Conservation (phyloP, 345 rosid species). For the Populus tremula region DNA sequence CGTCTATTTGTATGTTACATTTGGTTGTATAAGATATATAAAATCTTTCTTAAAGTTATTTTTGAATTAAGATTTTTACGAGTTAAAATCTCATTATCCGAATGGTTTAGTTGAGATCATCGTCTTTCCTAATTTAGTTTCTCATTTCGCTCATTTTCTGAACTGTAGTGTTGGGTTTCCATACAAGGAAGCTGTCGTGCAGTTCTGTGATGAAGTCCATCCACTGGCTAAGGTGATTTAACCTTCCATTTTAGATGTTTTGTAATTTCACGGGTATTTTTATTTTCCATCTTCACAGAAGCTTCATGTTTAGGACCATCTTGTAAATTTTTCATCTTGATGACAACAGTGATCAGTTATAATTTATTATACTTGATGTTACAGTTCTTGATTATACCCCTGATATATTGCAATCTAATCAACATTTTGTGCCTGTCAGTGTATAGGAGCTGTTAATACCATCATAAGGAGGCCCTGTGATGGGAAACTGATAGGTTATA, state of each 20-base stretch:
- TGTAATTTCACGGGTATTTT: too few relatives aligned
- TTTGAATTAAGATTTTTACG: too few relatives aligned
- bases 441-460: slow-evolving; percentile 55
- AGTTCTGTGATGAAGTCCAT: slow-evolving; percentile 52
- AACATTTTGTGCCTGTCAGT: slow-evolving; percentile 29
- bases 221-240: slow-evolving; percentile 47
- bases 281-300: background rate
- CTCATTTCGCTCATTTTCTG: slow-evolving; percentile 10
- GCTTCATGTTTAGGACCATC: background rate
- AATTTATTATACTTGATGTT: background rate
- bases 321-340: background rate
- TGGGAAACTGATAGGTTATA: slow-evolving; percentile 53
- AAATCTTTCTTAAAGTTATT: too few relatives aligned
- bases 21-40: background rate
- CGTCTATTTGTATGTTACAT: background rate
- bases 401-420: background rate
- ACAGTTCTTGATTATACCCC: background rate
- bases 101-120: too few relatives aligned
- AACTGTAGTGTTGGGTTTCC: slow-evolving; percentile 50
- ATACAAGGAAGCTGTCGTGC: slow-evolving; percentile 51
- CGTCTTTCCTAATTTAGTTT: background rate
- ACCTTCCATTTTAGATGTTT: slow-evolving; percentile 3
- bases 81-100: too few relatives aligned
- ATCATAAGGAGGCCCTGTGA: slow-evolving; percentile 52
- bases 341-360: background rate